These are phyloP conservation scores for Asterophora parasitica DNA, from an alignment of 768 basidiomycete species.

Conservation along the genomic window DNA sequence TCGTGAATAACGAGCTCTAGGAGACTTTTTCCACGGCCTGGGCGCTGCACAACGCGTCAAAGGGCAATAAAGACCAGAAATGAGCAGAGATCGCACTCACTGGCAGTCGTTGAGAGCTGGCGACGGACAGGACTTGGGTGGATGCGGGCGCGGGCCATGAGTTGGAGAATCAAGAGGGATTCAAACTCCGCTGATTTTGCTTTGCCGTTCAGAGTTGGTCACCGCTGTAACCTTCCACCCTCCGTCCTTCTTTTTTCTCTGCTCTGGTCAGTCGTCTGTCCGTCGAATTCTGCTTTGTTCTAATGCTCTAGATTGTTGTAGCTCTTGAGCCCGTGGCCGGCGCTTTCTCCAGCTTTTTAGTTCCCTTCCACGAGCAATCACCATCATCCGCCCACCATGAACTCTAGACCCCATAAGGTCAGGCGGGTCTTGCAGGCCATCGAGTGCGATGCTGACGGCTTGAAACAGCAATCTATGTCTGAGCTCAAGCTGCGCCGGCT, in stretches of 20 bases:
- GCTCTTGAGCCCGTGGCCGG: constrained; percentile 16
- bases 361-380: constrained; percentile 13
- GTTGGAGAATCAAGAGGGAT: constrained; percentile 20
- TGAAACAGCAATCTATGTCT: constrained; percentile 80
- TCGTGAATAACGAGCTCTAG: background rate
- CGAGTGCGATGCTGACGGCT: constrained; percentile 3
- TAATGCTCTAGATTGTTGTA: background rate
- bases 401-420: constrained; percentile 69
- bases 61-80: background rate
- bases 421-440: constrained; percentile 15
- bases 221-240: constrained; percentile 15
- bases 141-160: constrained; percentile 8
- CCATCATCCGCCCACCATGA: constrained; percentile 44
- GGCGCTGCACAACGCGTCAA: constrained; percentile 7
- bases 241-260: constrained; percentile 17
- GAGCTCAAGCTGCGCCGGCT: constrained; percentile 94
- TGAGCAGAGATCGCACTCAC: background rate
- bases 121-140: background rate
- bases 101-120: too few relatives aligned
- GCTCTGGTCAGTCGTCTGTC: constrained; percentile 9
- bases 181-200: constrained; percentile 40
- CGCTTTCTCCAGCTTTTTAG: constrained; percentile 11
- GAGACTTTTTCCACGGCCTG: constrained; percentile 3
- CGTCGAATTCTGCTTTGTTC: background rate
- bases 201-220: constrained; percentile 13